Conservation (phyloP, 495 filamentous ascomycete genomes). For the Penicillium parvum region DNA sequence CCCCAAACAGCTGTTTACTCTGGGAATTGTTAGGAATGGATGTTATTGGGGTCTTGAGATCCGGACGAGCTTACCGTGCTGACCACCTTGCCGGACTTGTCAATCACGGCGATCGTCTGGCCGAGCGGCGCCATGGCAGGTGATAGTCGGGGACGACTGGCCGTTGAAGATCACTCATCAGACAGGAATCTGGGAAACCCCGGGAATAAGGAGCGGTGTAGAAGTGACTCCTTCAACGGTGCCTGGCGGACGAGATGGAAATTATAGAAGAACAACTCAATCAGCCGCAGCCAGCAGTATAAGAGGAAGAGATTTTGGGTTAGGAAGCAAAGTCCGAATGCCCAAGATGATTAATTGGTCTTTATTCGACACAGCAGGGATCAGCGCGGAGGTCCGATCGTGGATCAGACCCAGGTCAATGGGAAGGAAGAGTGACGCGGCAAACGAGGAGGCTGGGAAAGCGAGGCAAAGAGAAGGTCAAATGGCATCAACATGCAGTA, state of each 20-base stretch:
- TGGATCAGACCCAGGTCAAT: background rate
- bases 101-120: conserved; percentile 83
- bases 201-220: conserved; percentile 18
- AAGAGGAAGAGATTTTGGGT: background rate
- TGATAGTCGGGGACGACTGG: conserved; percentile 13
- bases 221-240: background rate
- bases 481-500: conserved; percentile 22
- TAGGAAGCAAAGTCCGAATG: conserved; percentile 1
- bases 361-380: conserved; percentile 7
- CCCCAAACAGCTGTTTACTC: conserved; percentile 82
- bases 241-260: conserved; percentile 3
- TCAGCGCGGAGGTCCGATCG: conserved; percentile 18
- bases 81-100: conserved; percentile 88
- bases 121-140: conserved; percentile 46
- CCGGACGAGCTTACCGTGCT: conserved; percentile 63
- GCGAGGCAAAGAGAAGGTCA: conserved; percentile 11
- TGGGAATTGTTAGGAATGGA: conserved; percentile 36
- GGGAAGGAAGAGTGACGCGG: conserved; percentile 5
- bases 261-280: conserved; percentile 1
- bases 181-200: conserved; percentile 9
- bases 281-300: conserved; percentile 5
- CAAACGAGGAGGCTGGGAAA: conserved; percentile 16
- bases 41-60: background rate
- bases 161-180: conserved; percentile 14
- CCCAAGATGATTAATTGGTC: conserved; percentile 17